Evolutionary conservation across 257 asterid species (phyloP).

Genomic region (Capsicum chinense): DNA sequence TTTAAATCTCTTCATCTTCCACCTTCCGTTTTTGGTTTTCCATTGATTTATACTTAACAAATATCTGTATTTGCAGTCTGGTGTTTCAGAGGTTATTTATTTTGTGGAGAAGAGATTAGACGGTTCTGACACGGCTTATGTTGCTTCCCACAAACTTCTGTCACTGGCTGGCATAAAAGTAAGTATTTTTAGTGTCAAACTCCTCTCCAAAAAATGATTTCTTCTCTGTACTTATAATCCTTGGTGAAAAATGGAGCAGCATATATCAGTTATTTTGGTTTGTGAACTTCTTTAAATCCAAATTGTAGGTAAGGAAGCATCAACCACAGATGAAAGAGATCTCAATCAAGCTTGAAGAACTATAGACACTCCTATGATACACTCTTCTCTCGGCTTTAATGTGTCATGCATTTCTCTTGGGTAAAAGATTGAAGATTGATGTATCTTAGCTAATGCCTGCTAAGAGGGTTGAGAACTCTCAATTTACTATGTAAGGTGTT

Average conservation of each 20-base stretch:
- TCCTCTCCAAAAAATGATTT: conserved; percentile 24
- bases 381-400: background rate
- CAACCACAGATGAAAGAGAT: conserved; percentile 74
- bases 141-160: conserved; percentile 82
- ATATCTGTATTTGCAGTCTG: conserved; percentile 62
- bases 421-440: background rate
- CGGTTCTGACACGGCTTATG: conserved; percentile 61
- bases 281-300: conserved; percentile 10
- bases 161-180: conserved; percentile 85
- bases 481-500: background rate
- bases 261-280: background rate
- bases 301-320: conserved; percentile 73
- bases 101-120: conserved; percentile 76
- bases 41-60: background rate
- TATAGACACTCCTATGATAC: conserved; percentile 40
- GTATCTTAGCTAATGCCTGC: background rate
- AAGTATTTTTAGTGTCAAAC: conserved; percentile 41
- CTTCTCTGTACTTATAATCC: background rate
- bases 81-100: conserved; percentile 88
- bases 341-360: conserved; percentile 61
- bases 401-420: background rate
- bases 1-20: background rate
- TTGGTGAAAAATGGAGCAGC: background rate
- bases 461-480: background rate
- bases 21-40: background rate